Evolutionary conservation across 176 grass and related monocot species (phyloP).

Genomic region (Microstegium vimineum): DNA sequence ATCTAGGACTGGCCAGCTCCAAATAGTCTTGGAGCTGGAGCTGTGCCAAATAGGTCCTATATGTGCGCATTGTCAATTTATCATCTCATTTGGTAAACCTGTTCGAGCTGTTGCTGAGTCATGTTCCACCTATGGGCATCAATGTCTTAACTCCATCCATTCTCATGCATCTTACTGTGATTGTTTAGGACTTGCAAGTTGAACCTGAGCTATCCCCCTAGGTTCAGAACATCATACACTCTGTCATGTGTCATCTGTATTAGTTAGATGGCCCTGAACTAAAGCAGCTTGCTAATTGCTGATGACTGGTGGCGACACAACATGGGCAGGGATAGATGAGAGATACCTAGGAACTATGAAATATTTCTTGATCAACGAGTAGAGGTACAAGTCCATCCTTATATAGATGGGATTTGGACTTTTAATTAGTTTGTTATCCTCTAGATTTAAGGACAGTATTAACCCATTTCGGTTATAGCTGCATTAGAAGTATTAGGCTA

Average conservation of each 20-base stretch:
- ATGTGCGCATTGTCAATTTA: background rate
- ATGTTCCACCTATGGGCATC: background rate
- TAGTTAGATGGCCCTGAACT: background rate
- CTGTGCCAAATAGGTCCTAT: background rate
- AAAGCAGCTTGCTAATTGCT: background rate
- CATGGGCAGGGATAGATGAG: background rate
- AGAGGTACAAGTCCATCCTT: background rate
- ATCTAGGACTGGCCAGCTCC: background rate
- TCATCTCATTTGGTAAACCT: background rate
- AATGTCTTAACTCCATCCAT: background rate
- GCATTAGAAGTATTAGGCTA: background rate
- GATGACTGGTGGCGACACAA: background rate
- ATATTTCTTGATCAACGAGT: background rate
- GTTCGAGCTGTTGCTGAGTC: background rate
- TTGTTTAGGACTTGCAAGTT: background rate
- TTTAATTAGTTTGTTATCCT: background rate
- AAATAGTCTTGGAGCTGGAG: background rate
- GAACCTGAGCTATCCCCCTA: background rate
- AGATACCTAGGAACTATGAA: background rate
- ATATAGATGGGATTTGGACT: background rate
- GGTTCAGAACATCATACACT: background rate
- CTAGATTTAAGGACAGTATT: background rate
- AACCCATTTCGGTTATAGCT: background rate
- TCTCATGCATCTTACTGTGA: slow-evolving; percentile 3
- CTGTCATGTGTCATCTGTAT: background rate